Evolutionary conservation across 805 yeast species (phyloP), one percentile per base, ranked within the genome.

Genomic region (Candida manassasensis): DNA sequence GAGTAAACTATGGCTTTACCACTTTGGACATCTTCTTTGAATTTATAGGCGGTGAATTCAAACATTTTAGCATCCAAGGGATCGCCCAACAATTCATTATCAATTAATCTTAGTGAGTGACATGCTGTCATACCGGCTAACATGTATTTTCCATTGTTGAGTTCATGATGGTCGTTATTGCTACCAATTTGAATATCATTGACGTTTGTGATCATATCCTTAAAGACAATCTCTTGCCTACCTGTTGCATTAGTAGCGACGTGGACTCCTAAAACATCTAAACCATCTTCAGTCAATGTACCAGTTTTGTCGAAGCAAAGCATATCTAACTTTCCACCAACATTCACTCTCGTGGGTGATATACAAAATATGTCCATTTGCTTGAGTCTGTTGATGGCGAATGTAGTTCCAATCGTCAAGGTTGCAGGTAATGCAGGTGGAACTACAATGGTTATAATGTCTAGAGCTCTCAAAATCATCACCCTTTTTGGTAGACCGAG

Each of bases 351-450:
- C 2, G 93, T 85, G 2, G 99, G 98, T 2, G 96, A 79, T 37
- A 90, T 90, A 57, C 98, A 93, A 49, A 81, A 93, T 2, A 94
- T 80, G 27, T 74, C 66, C 40, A 71, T 61, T 22, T 46, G 44
- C 42, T 86, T 79, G 42, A 93, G 66, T 42, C 97, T 70, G 19
- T 78, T 69, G 17, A 93, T 61, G 0, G 98, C 95, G 65, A 93
- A 89, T 45, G 90, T 86, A 0, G 97, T 89, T 13, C 98, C 99
- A 40, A 93, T 90, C 0, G 98, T 88, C 41, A 93, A 65, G 0
- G 99, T 93, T 0, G 98, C 98, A 0, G 99, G 99, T 29, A 93
- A 69, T 0, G 98, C 98, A 1, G 99, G 99, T 1, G 99, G 99
- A 1, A 93, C 96, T 5, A 93, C 98, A 55, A 93, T 88, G 0